These are phyloP conservation scores for Calonectria pseudoturangicola DNA, from an alignment of 2,329 filamentous ascomycete genomes.

Conservation along the genomic window DNA sequence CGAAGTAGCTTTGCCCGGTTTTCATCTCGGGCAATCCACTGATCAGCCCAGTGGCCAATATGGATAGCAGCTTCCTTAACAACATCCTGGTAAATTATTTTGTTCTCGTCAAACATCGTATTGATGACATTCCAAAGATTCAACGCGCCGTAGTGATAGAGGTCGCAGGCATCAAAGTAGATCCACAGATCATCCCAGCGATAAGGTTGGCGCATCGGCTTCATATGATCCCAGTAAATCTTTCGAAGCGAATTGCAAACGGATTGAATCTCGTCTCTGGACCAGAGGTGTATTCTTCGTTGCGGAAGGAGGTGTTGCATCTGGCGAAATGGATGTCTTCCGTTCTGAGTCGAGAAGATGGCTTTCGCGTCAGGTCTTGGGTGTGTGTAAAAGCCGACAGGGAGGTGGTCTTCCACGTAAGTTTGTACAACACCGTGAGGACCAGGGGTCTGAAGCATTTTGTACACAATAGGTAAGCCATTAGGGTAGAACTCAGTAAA, in stretches of 20 bases:
- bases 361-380: constrained; percentile 57
- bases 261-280: constrained; percentile 61
- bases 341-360: constrained; percentile 63
- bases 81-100: constrained; percentile 55
- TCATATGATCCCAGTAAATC: constrained; percentile 60
- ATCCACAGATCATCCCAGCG: constrained; percentile 65
- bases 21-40: constrained; percentile 57
- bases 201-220: constrained; percentile 55
- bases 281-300: constrained; percentile 62
- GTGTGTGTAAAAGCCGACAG: constrained; percentile 61
- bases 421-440: constrained; percentile 51
- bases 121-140: constrained; percentile 70
- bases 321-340: constrained; percentile 54
- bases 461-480: constrained; percentile 60
- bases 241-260: constrained; percentile 63
- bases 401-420: constrained; percentile 62
- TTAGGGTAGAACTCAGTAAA: constrained; percentile 60
- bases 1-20: constrained; percentile 58
- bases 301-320: constrained; percentile 54
- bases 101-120: constrained; percentile 64
- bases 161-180: constrained; percentile 69
- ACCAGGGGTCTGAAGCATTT: constrained; percentile 55
- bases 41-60: constrained; percentile 61
- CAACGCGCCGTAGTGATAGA: constrained; percentile 67
- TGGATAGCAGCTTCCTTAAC: constrained; percentile 52